Evolutionary conservation across 768 basidiomycete species (phyloP), one percentile per base, ranked within the genome.

Genomic region (Pulveroboletus sp.): DNA sequence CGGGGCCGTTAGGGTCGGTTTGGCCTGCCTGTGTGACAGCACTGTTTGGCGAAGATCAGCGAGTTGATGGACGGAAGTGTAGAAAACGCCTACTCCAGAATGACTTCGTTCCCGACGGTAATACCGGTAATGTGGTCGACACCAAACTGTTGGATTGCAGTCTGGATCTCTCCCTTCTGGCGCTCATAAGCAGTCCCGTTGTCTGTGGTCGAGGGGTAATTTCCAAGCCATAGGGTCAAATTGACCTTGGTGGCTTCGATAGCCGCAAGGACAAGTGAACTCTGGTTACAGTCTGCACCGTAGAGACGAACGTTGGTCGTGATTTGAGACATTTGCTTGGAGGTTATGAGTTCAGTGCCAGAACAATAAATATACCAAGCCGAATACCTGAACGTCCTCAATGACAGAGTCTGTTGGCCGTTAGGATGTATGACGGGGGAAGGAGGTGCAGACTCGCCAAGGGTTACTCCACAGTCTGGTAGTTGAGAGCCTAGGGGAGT

Each of bases 71-170:
- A 43, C 11, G 6, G 15, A 8, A 30, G 10, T 21, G 30, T 40
- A 27, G 39, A 30, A 21, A 17, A 37, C 8, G 70, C 77, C 3
- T 42, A 86, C 82, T 93, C 81, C 43, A 93, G 76, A 63, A 92
- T 89, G 64, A 81, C 91, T 69, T 95, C 93, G 63, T 96, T 95
- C 31, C 95, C 93, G 31, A 96, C 93, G 11, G 86, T 93, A 35
- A 97, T 61, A 8, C 95, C 95, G 0, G 71, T 72, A 46, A 97
- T 79, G 59, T 93, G 67, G 51, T 78, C 78, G 2, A 80, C 77
- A 30, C 94, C 94, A 63, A 85, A 97, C 1, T 79, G 83, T 63
- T 85, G 64, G 47, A 97, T 70, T 8, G 86, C 92, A 3, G 73
- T 64, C 55, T 82, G 69, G 49, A 93, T 80, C n/a, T 70, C 67